Percentiles rank a stretch among this genome's conserved stretches.
Evolutionary conservation across 2,329 filamentous ascomycete species (phyloP).

Genomic region (Colletotrichum sp.): DNA sequence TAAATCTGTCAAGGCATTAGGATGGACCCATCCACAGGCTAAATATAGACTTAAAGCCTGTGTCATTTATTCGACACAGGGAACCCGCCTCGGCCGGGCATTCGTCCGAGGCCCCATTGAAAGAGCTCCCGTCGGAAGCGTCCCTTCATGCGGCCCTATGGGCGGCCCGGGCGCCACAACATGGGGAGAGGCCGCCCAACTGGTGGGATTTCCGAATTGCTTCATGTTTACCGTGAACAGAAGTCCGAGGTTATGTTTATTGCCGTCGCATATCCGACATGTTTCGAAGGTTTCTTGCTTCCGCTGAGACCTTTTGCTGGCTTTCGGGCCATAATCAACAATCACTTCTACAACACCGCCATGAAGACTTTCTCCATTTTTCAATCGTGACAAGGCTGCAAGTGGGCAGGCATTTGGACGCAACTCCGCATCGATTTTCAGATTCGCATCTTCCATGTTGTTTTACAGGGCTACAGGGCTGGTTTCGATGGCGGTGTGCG

Average conservation of each 20-base stretch:
- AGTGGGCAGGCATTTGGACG: not conserved
- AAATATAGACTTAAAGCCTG: not conserved
- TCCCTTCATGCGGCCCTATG: not conserved
- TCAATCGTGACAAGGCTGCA: not conserved
- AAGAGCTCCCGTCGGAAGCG: not conserved
- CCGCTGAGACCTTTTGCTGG: not conserved
- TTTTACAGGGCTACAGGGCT: not conserved
- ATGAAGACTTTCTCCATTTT: not conserved
- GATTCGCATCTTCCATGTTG: not conserved
- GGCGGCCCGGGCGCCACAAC: not conserved
- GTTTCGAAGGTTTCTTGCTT: not conserved
- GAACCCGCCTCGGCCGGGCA: not conserved
- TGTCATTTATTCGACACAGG: not conserved
- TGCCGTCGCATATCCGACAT: not conserved
- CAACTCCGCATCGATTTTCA: not conserved
- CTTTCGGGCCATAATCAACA: fast-evolving
- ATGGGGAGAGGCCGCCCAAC: not conserved
- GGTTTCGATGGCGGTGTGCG: not conserved
- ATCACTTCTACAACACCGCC: not conserved
- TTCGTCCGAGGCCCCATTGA: not conserved
- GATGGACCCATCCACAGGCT: not conserved
- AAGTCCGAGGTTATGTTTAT: not conserved
- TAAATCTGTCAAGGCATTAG: not conserved
- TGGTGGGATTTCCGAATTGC: not conserved
- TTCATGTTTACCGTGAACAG: not conserved